A percentile compares a stretch with the other conserved stretches of the same genome.
Conservation (phyloP, 140 eudicot genomes). For the Erigeron philadelphicus region DNA sequence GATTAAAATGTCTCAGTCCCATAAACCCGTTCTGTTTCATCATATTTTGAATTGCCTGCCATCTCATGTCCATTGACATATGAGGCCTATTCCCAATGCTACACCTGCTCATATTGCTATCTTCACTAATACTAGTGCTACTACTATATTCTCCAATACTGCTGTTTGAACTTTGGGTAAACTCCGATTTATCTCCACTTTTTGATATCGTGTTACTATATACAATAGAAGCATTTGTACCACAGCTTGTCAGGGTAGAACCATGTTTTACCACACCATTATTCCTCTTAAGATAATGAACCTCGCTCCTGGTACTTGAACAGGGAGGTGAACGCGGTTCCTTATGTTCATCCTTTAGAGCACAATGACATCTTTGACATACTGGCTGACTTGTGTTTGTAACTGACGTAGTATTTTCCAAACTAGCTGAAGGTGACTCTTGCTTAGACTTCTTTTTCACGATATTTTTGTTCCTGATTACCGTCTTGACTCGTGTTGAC, state of each 20-base stretch:
- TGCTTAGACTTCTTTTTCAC: slow-evolving; percentile 39
- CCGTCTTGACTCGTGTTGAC: slow-evolving; percentile 40
- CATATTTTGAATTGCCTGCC: slow-evolving; percentile 55
- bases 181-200: slow-evolving; percentile 47
- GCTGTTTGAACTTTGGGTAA: slow-evolving; percentile 71
- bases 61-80: slow-evolving; percentile 68
- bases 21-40: slow-evolving; percentile 53
- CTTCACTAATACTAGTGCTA: slow-evolving; percentile 79
- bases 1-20: slow-evolving; percentile 63
- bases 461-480: slow-evolving; percentile 35
- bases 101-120: slow-evolving; percentile 63
- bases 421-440: slow-evolving; percentile 20
- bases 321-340: slow-evolving; percentile 21
- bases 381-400: slow-evolving; percentile 36
- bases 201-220: slow-evolving; percentile 29
- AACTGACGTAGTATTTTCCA: slow-evolving; percentile 25
- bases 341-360: slow-evolving; percentile 29
- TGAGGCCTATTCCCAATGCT: slow-evolving; percentile 62
- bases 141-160: slow-evolving; percentile 77
- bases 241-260: slow-evolving; percentile 15
- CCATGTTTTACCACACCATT: slow-evolving; percentile 11
- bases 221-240: slow-evolving; percentile 9
- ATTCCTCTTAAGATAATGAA: background rate
- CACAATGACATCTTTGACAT: slow-evolving; percentile 73
- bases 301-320: background rate